Evolutionary conservation across 352 stramenopile genomes (phyloP).

Genomic region (Phytopythium vexans): DNA sequence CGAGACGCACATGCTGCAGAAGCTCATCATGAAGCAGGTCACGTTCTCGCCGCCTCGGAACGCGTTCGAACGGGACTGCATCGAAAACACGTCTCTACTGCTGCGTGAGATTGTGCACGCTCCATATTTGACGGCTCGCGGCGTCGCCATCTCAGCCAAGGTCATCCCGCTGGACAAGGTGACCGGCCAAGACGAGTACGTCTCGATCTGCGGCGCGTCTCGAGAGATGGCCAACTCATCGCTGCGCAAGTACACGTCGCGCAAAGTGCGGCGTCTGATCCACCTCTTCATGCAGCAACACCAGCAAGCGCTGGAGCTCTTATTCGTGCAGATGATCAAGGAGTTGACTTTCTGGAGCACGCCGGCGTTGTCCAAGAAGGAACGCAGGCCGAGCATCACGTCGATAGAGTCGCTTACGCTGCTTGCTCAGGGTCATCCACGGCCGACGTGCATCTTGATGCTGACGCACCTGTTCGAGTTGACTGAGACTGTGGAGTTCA

Average conservation of each 20-base stretch:
- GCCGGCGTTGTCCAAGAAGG: conserved; percentile 21
- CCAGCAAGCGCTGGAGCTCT: conserved; percentile 55
- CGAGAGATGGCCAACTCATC: conserved; percentile 80
- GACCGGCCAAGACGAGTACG: conserved; percentile 84
- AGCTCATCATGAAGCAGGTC: conserved; percentile 75
- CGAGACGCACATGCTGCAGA: conserved; percentile 65
- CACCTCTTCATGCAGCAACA: conserved; percentile 83
- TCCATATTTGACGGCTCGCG: conserved; percentile 76
- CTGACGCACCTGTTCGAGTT: conserved; percentile 84
- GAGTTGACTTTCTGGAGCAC: conserved; percentile 84
- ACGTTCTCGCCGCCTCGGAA: conserved; percentile 70
- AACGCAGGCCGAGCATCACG: conserved; percentile 43
- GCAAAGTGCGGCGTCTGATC: conserved; percentile 81
- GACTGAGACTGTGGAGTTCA: conserved; percentile 83
- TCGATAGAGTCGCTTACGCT: conserved; percentile 70
- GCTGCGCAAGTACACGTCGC: conserved; percentile 82
- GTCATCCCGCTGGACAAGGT: conserved; percentile 84
- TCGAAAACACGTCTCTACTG: conserved; percentile 81
- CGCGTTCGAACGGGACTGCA: conserved; percentile 64
- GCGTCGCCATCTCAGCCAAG: conserved; percentile 84
- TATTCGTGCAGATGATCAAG: conserved; percentile 83
- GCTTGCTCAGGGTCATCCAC: conserved; percentile 61
- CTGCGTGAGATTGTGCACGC: conserved; percentile 80
- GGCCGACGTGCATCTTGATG: conserved; percentile 71
- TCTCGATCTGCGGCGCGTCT: conserved; percentile 81